Base-by-base conservation (phyloP, 2,329 filamentous ascomycete species). In the Mycocentrospora acerina region DNA sequence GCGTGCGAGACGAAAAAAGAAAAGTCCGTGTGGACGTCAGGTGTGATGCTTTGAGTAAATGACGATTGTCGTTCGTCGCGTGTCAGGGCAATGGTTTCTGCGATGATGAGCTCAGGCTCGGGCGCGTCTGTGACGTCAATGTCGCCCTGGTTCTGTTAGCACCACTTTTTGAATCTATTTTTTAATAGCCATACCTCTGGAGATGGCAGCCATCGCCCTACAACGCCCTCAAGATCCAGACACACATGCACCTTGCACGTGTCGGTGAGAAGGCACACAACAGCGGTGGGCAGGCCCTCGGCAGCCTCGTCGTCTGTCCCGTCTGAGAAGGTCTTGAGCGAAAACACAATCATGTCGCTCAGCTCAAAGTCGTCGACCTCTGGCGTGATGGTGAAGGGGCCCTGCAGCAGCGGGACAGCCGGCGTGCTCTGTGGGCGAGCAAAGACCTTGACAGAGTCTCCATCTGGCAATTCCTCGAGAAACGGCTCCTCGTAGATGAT, bases 151-250 rank as follows among this genome's bases (percentile, higher is more conserved):
- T 12, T 26, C 32, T 40, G 37, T 35, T 28, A 29, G 24, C 16
- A 13, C 26, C 15, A 27, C n/a, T 27, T 9, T n/a, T 17, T 18
- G 13, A 16, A 7, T 13, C 10, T 9, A 24, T 14, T 29, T 7
- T 8, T n/a, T 12, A 14, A 13, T 19, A 8, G 14, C 37, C 54
- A 31, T 51, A 64, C 62, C 40, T 59, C 52, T 33, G 63, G 61
- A 12, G 65, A 59, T 14, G 81, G 80, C 7, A 84, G 71, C 81
- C 81, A 85, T 52, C 80, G 77, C 7, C 78, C 81, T 49, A 82
- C 74, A 3, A 85, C 73, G 0, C 80, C 81, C 34, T 82, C 77
- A 22, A 83, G 59, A 48, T 84, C 79, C 18, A 85, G 69, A 44
- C 77, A 82, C 22, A 83, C 61, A 46, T 82, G 77, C 7, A 84